These are phyloP conservation scores for Fusarium praegraminearum DNA, from an alignment of 2,329 filamentous ascomycete species.

Conservation along the genomic window DNA sequence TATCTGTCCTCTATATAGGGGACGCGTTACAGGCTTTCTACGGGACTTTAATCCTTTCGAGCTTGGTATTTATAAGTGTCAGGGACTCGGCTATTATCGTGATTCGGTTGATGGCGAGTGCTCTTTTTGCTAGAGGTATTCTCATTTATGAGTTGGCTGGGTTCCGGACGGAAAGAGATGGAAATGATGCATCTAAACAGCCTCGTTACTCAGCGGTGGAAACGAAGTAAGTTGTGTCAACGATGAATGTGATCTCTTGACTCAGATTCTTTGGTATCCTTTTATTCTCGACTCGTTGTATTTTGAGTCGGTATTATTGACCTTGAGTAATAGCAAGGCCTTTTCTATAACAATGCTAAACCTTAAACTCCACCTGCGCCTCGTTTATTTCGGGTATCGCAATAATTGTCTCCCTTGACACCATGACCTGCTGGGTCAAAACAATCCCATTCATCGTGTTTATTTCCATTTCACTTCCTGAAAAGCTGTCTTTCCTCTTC, in stretches of 20 bases:
- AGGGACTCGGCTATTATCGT: conserved; percentile 29
- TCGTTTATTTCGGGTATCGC: not conserved
- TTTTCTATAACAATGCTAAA: not conserved
- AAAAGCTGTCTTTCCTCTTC: not conserved
- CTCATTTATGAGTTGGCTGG: conserved; percentile 30
- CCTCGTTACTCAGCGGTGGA: not conserved
- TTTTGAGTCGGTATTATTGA: too few species aligned
- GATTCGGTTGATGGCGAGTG: conserved; percentile 22
- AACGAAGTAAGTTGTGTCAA: too few species aligned
- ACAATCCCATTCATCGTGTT: not conserved
- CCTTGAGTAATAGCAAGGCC: not conserved
- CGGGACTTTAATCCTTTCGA: conserved; percentile 30
- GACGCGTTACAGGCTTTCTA: conserved; percentile 29
- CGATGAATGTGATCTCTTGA: not conserved
- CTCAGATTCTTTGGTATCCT: fast-evolving
- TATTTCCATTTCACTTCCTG: conserved; percentile 2
- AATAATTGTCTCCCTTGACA: not conserved
- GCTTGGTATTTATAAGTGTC: conserved; percentile 34
- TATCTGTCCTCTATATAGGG: conserved; percentile 22
- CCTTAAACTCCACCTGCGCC: not conserved
- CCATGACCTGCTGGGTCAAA: not conserved
- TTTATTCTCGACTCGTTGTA: not conserved
- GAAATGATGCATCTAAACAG: not conserved
- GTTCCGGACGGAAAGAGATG: conserved; percentile 9
- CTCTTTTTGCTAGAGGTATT: conserved; percentile 20